Evolutionary conservation across 1,284 basidiomycete genomes (phyloP).

Genomic region (Gomphus sp.): DNA sequence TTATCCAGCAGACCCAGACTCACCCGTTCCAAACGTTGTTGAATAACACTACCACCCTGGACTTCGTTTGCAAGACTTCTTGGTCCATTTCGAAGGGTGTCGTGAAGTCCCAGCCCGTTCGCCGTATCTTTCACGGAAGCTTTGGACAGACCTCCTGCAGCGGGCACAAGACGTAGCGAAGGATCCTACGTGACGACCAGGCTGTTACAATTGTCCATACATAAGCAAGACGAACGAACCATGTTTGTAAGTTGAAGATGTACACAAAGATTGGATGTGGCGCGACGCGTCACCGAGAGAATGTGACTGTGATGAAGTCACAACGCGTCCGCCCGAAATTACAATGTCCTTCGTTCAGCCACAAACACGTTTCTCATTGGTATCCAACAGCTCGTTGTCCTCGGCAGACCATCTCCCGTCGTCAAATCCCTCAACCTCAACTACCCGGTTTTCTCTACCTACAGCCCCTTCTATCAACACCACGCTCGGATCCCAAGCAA

Average conservation of each 20-base stretch:
- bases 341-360: constrained; percentile 27
- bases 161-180: constrained; percentile 61
- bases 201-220: neutral
- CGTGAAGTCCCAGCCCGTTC: constrained; percentile 69
- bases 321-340: too few relatives aligned
- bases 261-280: neutral
- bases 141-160: constrained; percentile 36
- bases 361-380: constrained; percentile 59
- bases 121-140: constrained; percentile 61
- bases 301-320: too few relatives aligned
- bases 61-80: constrained; percentile 66
- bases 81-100: constrained; percentile 59
- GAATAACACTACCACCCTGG: constrained; percentile 44
- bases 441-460: constrained; percentile 59
- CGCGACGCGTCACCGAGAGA: neutral
- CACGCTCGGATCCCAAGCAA: constrained; percentile 26
- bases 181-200: constrained; percentile 35
- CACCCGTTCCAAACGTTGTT: constrained; percentile 62
- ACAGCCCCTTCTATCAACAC: constrained; percentile 42
- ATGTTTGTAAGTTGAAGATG: neutral
- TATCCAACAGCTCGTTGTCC: constrained; percentile 55
- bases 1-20: constrained; percentile 5
- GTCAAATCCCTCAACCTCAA: constrained; percentile 32
- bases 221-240: neutral
- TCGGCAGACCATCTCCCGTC: constrained; percentile 51